phyloP scores from a whole-genome alignment of 2,329 filamentous ascomycete genomes.

The Pseudogymnoascus sp. region DNA sequence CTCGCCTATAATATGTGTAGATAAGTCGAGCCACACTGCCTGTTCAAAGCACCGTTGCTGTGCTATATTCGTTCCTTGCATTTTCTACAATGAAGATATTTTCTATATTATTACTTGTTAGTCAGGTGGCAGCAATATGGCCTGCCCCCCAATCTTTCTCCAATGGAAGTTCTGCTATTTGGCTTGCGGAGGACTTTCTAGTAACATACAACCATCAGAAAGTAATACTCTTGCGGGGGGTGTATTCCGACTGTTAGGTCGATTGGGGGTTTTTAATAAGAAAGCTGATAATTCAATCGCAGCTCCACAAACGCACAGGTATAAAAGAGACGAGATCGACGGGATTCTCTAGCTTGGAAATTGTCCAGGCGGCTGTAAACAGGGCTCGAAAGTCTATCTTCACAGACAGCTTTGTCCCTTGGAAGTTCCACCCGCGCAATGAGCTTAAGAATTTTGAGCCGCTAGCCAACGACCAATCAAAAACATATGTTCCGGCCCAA shows the following conservation, averaged over 20 bases:
- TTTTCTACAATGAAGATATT: slow-evolving; percentile 18
- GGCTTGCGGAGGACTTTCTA: slow-evolving; percentile 43
- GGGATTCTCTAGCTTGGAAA: slow-evolving; percentile 37
- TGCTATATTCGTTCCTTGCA: neutral
- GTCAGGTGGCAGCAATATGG: slow-evolving; percentile 43
- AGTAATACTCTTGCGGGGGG: slow-evolving; percentile 41
- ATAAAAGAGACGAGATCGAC: neutral
- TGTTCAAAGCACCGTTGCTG: neutral
- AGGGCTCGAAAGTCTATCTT: slow-evolving; percentile 59
- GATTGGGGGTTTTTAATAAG: slow-evolving; percentile 14
- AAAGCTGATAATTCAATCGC: slow-evolving; percentile 23
- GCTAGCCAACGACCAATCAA: slow-evolving; percentile 30
- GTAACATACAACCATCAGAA: slow-evolving; percentile 52
- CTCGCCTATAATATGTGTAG: neutral
- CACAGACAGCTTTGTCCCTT: slow-evolving; percentile 62
- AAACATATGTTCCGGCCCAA: too few species aligned
- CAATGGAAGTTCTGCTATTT: slow-evolving; percentile 45
- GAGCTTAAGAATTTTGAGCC: slow-evolving; percentile 56
- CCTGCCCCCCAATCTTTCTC: slow-evolving; percentile 45
- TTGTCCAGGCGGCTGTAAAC: slow-evolving; percentile 50
- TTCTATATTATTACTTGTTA: slow-evolving; percentile 18
- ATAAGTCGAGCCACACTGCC: neutral
- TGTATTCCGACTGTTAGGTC: slow-evolving; percentile 21
- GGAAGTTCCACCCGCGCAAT: slow-evolving; percentile 64
- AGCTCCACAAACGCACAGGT: slow-evolving; percentile 16